These are phyloP conservation scores for Puccinia brachypodii DNA, from an alignment of 1,284 basidiomycete genomes.

Conservation along the genomic window DNA sequence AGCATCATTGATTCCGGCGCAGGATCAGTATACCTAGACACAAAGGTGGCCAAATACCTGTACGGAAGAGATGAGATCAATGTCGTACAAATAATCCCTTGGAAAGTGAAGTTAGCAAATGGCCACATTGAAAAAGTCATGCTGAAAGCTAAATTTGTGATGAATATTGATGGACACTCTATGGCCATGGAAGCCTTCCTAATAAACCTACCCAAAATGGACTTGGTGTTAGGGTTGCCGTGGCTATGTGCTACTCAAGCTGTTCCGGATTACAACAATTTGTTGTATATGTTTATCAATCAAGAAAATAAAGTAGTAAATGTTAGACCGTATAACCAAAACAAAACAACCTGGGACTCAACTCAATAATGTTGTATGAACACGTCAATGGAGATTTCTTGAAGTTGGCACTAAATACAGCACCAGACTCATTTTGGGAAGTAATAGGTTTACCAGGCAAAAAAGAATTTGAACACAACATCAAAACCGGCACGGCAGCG, in stretches of 20 bases:
- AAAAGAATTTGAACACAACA: background rate
- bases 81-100: background rate
- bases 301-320: no score
- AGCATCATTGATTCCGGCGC: slow-evolving; percentile 13
- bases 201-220: background rate
- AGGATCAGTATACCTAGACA: background rate
- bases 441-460: no score
- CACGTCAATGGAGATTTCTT: background rate
- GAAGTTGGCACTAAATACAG: background rate
- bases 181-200: background rate
- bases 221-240: background rate
- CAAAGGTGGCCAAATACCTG: background rate
- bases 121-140: background rate
- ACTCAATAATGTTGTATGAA: background rate
- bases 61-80: background rate
- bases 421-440: background rate
- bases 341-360: background rate
- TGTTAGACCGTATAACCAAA: no score
- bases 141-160: background rate
- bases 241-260: no score
- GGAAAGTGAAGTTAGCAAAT: background rate
- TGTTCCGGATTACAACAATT: no score
- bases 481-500: background rate
- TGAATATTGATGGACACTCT: background rate
- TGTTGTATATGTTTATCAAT: no score